Base-by-base conservation (phyloP, 2,329 filamentous ascomycete species). In the Paraconiothyrium sp. region DNA sequence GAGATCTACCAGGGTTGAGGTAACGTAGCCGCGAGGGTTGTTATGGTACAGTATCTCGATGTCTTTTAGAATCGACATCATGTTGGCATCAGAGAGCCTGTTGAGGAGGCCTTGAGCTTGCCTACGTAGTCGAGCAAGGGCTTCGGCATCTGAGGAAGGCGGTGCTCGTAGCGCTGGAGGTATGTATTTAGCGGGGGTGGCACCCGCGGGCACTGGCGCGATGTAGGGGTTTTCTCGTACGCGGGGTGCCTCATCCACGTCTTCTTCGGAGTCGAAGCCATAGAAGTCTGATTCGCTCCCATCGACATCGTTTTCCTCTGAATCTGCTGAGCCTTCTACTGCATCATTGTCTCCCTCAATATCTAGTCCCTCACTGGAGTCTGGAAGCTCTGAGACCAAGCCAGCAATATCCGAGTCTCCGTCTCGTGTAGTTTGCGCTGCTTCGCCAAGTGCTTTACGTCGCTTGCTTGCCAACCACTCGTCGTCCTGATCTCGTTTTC, bases 61-160 rank as follows among this genome's bases (percentile, higher is more conserved):
- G 20, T 96, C 91, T 47, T 87, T 86, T 3, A 97, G 82, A 57
- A 98, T 97, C 1, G 92, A 91, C 6, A 97, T 79, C 65, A 99
- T 84, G 70, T 95, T 98, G 41, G 93, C 89, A 74, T 98, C 94
- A 0, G 95, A 97, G 35, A 99, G 84, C 74, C 94, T 90, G 78
- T 99, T 99, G 74, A 99, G 86, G 20, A 95, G 85, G 73, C 95
- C 94, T 76, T 98, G 93, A 0, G 92, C 84, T 72, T 96, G 92
- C 64, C 92, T 88, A 61, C 89, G 89, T 54, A 99, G 82, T 43
- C 91, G 89, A 13, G 84, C 83, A 51, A 91, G 82, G 46, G 86
- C 82, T 75, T 96, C 91, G 1, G 86, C 84, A 65, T 92, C 89
- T 0, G 88, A 87, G 1, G 85, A 84, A 2, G 86, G 79, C 37